phyloP scores from a whole-genome alignment of 2,329 filamentous ascomycete genomes.

The Penicillium occitanis region DNA sequence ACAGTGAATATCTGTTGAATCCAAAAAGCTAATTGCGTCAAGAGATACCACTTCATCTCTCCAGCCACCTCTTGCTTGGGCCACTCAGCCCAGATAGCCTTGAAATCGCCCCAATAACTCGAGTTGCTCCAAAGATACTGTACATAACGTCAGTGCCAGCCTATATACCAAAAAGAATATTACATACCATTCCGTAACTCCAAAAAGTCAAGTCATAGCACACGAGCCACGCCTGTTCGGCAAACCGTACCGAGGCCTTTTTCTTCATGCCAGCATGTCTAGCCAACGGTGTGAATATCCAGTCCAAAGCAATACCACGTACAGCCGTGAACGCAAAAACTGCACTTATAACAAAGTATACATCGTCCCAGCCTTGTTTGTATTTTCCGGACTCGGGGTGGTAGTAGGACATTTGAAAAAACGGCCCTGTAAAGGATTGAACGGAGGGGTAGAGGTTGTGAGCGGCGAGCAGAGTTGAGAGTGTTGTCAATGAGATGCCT shows the following conservation, averaged over 20 bases:
- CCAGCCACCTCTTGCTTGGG: constrained; percentile 73
- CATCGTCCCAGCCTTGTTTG: constrained; percentile 74
- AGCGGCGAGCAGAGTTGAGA: constrained; percentile 77
- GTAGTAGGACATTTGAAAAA: constrained; percentile 83
- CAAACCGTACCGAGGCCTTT: constrained; percentile 79
- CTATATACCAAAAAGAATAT: neutral
- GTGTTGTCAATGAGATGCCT: constrained; percentile 83
- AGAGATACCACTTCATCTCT: constrained; percentile 81
- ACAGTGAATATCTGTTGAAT: constrained; percentile 91
- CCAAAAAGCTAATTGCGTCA: constrained; percentile 90
- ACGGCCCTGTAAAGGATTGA: constrained; percentile 76
- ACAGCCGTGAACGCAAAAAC: constrained; percentile 84
- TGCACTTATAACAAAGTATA: constrained; percentile 73
- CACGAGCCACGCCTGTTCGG: constrained; percentile 90
- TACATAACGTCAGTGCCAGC: neutral
- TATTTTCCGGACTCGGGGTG: constrained; percentile 69
- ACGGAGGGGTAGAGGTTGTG: constrained; percentile 81
- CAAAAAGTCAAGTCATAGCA: constrained; percentile 82
- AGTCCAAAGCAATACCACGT: constrained; percentile 82
- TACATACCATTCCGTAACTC: constrained; percentile 75
- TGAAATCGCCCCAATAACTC: constrained; percentile 73
- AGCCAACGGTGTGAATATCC: constrained; percentile 76
- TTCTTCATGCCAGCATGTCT: constrained; percentile 70
- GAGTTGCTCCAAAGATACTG: constrained; percentile 80
- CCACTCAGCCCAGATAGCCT: constrained; percentile 80